Evolutionary conservation across 225 moss, liverwort and hornwort species (phyloP), one percentile per base, ranked within the genome.

Genomic region (Bryoerythrophyllum caledonicum): DNA sequence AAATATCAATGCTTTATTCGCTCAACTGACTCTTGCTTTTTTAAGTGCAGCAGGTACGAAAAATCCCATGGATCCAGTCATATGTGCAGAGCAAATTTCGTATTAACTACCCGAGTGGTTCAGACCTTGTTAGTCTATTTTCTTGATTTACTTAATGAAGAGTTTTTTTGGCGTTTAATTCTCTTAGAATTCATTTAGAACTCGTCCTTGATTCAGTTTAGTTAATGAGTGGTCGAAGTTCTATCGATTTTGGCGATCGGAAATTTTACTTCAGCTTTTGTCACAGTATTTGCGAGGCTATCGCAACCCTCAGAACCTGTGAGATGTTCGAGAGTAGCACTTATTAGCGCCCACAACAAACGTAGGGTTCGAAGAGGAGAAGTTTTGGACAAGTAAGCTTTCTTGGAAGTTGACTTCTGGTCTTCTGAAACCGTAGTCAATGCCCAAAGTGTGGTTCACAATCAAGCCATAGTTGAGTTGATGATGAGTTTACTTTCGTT

Each of bases 241-340:
- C 7, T 41, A 58, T 27, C 5, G 26, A 64, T 25, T 65, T 26
- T 32, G 21, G 64, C 27, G 8, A 41, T 57, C 38, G 10, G 72
- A 68, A 67, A 20, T 68, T 77, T 67, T 37, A 62, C 55, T 65
- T 67, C 41, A 68, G 54, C 6, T 61, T 72, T 55, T 80, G 76
- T 80, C 62, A 40, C 86, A 86, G 94, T 94, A 10, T 91, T 94
- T 89, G 91, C 90, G 72, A 86, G 94, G 71, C 65, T 94, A 59
- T 90, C 91, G 62, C 94, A 91, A 66, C 94, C 94, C 20, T 85
- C 88, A 38, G 91, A 91, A 71, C 94, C 91, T 48, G 82, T 94
- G 60, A 75, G 79, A 55, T 90, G 85, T 76, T 94, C 94, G 11
- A 55, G 59, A 35, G 94, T 94, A 41, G 91, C 90, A 61, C 87